Evolutionary conservation across 352 stramenopile genomes (phyloP), one percentile per base, ranked within the genome.

Genomic region (Pythium rhizo-oryzae): DNA sequence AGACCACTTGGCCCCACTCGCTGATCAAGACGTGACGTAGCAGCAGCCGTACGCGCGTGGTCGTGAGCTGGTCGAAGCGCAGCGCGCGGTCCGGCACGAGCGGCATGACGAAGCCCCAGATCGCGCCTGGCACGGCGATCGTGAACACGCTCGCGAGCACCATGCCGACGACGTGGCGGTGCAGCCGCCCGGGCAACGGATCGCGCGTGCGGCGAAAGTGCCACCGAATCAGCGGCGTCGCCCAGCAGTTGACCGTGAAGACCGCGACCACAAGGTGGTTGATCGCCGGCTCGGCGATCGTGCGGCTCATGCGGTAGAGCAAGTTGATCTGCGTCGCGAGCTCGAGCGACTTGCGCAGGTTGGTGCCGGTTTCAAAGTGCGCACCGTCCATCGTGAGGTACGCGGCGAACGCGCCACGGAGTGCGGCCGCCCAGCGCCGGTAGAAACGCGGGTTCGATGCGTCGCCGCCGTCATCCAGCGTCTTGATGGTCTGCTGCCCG

Each of bases 361-460:
- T 64, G 11, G 55, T 44, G 33, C 54, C 63, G 8, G 46, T 44
- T 33, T 70, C 63, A 25, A 55, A 63, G 49, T 70, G 56, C 37
- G 37, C 18, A 46, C 63, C 55, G 24, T 63, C 54, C 54, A 64
- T 63, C 21, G 46, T 47, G 19, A 70, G 52, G 53, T 69, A 69
- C 62, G 4, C 33, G 24, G 12, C 37, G 24, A 11, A 62, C 13
- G 12, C 18, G n/a, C 23, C 18, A n/a, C 12, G 5, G 35, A 15
- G 35, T 8, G 35, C 12, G 35, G 8, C 35, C 35, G 41, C 43
- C 18, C 43, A 50, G 43, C 43, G 43, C 18, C 16, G 43, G 35
- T 16, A 41, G 35, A 41, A 41, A 12, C 8, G 6, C 1, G 35
- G 28, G 35, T 41, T 41, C 35, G 35, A 16, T 15, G 8, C 13